phyloP scores from a whole-genome alignment of 208 protist species.

The Acanthamoeba royreba region DNA sequence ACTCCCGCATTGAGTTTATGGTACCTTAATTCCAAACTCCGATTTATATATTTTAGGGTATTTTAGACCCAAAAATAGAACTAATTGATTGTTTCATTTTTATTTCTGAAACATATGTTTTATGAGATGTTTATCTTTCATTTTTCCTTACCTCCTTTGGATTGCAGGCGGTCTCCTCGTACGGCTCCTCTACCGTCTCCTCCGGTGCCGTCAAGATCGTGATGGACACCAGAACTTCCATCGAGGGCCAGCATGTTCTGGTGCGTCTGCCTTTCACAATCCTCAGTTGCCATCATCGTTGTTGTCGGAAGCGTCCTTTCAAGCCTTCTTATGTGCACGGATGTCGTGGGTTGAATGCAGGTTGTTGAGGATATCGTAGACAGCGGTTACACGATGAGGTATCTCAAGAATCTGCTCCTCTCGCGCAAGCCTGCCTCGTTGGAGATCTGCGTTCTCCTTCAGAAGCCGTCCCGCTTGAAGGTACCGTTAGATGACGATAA shows the following conservation, averaged over 20 bases:
- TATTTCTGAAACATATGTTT: background rate
- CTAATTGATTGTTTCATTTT: background rate
- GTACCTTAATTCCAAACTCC: background rate
- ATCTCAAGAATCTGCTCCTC: slow-evolving; percentile 18
- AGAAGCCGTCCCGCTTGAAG: slow-evolving; percentile 18
- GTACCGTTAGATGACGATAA: background rate
- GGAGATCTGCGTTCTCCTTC: background rate
- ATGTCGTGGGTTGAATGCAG: background rate
- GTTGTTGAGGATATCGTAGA: slow-evolving; percentile 37
- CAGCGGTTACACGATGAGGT: slow-evolving; percentile 28
- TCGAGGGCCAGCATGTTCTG: slow-evolving; percentile 6
- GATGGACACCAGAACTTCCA: slow-evolving; percentile 31
- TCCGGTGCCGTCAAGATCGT: slow-evolving; percentile 37
- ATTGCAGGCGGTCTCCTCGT: background rate
- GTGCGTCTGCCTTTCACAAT: background rate
- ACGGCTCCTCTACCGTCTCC: background rate
- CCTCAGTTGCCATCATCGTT: background rate
- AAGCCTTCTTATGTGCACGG: background rate
- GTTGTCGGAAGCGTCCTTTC: background rate
- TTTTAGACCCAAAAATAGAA: background rate
- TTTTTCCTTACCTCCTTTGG: background rate
- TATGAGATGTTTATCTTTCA: background rate
- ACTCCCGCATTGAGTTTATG: slow-evolving; percentile 16
- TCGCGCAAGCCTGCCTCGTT: slow-evolving; percentile 28
- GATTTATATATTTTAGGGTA: background rate